Evolutionary conservation across 2,329 filamentous ascomycete species (phyloP).

Genomic region (Claviceps pazoutovae): DNA sequence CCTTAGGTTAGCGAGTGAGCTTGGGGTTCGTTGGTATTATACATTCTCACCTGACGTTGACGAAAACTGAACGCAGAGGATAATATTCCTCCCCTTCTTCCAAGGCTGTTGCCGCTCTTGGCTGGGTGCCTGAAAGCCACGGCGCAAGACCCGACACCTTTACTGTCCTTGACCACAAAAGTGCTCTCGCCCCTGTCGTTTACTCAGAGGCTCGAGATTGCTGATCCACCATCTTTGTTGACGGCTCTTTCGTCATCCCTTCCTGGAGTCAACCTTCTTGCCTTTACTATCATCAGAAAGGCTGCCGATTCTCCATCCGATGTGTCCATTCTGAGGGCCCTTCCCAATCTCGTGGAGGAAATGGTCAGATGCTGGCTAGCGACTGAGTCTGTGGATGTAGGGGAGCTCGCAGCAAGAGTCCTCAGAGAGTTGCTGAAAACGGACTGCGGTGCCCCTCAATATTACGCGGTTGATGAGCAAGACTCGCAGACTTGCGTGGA

Average conservation of each 20-base stretch:
- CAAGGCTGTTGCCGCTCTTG: conserved; percentile 38
- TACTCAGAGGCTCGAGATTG: conserved; percentile 34
- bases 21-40: background rate
- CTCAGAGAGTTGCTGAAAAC: conserved; percentile 40
- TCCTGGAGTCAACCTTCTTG: conserved; percentile 43
- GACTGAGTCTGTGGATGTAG: conserved; percentile 39
- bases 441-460: conserved; percentile 30
- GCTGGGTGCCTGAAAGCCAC: conserved; percentile 37
- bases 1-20: background rate
- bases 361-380: conserved; percentile 40
- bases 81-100: conserved; percentile 38
- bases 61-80: conserved; percentile 21
- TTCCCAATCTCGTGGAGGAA: conserved; percentile 33
- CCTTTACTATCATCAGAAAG: conserved; percentile 42
- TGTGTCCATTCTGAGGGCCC: conserved; percentile 33
- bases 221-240: conserved; percentile 35
- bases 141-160: conserved; percentile 33
- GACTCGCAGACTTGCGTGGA: conserved; percentile 9
- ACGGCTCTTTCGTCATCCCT: conserved; percentile 39
- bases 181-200: conserved; percentile 41
- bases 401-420: conserved; percentile 35
- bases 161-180: conserved; percentile 40
- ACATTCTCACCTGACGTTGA: background rate
- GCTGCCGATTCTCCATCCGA: conserved; percentile 34
- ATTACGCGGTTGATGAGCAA: conserved; percentile 7